Evolutionary conservation across 1,284 basidiomycete genomes (phyloP).

Genomic region (Volvariella volvacea): DNA sequence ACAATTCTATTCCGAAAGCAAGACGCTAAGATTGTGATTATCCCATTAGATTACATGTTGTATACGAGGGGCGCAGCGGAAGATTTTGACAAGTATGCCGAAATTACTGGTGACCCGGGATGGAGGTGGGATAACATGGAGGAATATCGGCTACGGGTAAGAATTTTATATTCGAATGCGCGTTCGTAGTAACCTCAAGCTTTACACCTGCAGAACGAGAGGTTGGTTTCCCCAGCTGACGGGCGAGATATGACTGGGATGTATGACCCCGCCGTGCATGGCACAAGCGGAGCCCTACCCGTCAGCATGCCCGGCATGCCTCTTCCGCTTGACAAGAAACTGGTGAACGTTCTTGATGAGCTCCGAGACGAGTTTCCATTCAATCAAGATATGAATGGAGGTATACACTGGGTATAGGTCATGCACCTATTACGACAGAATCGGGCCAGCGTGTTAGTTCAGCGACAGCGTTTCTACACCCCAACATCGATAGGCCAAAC

Average conservation of each 20-base stretch:
- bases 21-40: neutral
- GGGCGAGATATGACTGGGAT: slow-evolving; percentile 20
- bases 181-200: neutral
- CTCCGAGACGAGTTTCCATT: neutral
- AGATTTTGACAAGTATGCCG: slow-evolving; percentile 29
- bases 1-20: neutral
- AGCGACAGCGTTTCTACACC: slow-evolving; percentile 24
- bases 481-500: slow-evolving; percentile 23
- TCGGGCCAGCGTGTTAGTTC: slow-evolving; percentile 20
- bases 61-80: slow-evolving; percentile 30
- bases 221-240: slow-evolving; percentile 19
- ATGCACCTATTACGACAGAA: slow-evolving; percentile 9
- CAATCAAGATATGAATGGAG: neutral
- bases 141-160: slow-evolving; percentile 24
- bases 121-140: slow-evolving; percentile 31
- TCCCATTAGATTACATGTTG: slow-evolving; percentile 27
- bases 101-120: slow-evolving; percentile 25
- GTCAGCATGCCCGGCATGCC: slow-evolving; percentile 17
- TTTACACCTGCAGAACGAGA: slow-evolving; percentile 16
- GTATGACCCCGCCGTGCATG: slow-evolving; percentile 19
- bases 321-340: neutral
- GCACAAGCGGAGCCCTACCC: slow-evolving; percentile 17
- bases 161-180: neutral
- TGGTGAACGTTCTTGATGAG: neutral
- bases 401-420: slow-evolving; percentile 5